Conservation (phyloP, 768 basidiomycete genomes). For the Tulasnella sp. region DNA sequence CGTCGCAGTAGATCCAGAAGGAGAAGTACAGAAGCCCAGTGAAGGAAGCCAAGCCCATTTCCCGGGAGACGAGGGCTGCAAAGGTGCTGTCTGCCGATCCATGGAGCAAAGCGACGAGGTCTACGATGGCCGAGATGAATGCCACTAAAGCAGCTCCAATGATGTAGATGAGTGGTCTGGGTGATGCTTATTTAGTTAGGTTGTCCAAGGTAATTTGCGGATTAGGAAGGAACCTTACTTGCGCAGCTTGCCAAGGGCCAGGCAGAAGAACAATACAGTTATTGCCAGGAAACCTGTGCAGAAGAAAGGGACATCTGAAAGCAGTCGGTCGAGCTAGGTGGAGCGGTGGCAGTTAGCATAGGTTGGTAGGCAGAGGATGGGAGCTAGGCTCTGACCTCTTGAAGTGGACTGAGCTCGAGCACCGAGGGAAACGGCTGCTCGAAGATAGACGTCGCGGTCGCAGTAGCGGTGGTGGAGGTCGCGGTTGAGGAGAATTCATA, state of each 20-base stretch:
- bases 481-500: neutral
- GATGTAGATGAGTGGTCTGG: slow-evolving; percentile 44
- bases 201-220: neutral
- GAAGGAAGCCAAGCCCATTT: slow-evolving; percentile 51
- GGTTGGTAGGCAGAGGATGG: neutral
- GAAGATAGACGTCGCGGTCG: neutral
- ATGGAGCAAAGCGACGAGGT: slow-evolving; percentile 49
- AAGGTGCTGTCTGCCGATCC: slow-evolving; percentile 28
- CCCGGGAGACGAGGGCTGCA: slow-evolving; percentile 46
- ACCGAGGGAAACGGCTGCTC: neutral
- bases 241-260: slow-evolving; percentile 40
- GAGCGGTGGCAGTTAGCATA: neutral
- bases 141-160: slow-evolving; percentile 50
- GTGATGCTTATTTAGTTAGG: neutral
- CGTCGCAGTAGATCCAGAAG: slow-evolving; percentile 56
- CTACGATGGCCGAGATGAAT: slow-evolving; percentile 56
- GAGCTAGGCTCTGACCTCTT: neutral
- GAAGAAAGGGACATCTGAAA: slow-evolving; percentile 61
- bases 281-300: slow-evolving; percentile 58
- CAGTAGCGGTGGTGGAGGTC: neutral
- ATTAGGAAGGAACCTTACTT: slow-evolving; percentile 15
- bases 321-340: slow-evolving; percentile 19
- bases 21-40: slow-evolving; percentile 54
- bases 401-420: slow-evolving; percentile 6
- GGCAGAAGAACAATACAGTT: slow-evolving; percentile 49